A percentile compares a stretch with the other conserved stretches of the same genome.
Evolutionary conservation across 495 filamentous ascomycete genomes (phyloP).

Genomic region (Xylaria sp.): DNA sequence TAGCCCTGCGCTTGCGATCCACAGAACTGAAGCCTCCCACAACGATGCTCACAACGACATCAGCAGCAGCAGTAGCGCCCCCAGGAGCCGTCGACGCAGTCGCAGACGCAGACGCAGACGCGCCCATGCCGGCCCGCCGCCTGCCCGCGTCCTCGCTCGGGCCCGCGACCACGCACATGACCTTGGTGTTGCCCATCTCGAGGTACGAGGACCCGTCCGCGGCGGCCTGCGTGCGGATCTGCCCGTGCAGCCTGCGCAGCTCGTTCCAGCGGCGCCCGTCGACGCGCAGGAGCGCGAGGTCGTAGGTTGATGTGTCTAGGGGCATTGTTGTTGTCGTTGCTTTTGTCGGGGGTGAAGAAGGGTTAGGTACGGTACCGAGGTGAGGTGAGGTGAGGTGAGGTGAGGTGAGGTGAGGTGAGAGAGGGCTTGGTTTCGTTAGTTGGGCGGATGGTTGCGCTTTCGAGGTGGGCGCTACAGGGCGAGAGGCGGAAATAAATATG

Average conservation of each 20-base stretch:
- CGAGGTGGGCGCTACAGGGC: not conserved
- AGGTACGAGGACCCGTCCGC: slow-evolving; percentile 91
- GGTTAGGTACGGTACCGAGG: no score
- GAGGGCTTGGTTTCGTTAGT: not conserved
- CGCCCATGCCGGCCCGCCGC: slow-evolving; percentile 51
- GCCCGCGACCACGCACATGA: slow-evolving; percentile 89
- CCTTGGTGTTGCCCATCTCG: slow-evolving; percentile 95
- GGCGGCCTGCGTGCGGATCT: slow-evolving; percentile 88
- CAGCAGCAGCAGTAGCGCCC: slow-evolving; percentile 55
- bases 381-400: no score
- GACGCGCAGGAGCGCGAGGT: slow-evolving; percentile 83
- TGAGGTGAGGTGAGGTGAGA: no score
- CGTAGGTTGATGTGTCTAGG: slow-evolving; percentile 88
- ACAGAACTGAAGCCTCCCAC: slow-evolving; percentile 88
- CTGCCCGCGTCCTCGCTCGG: slow-evolving; percentile 66
- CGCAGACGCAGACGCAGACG: slow-evolving; percentile 44
- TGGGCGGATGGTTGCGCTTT: not conserved
- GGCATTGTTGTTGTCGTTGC: slow-evolving; percentile 64
- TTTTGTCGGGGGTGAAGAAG: not conserved
- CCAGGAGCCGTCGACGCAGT: slow-evolving; percentile 54
- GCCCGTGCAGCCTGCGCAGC: slow-evolving; percentile 84
- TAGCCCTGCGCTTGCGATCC: slow-evolving; percentile 76
- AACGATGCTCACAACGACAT: slow-evolving; percentile 81
- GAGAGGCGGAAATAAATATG: not conserved
- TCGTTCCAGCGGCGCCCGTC: slow-evolving; percentile 99